phyloP scores from a whole-genome alignment of 2,329 filamentous ascomycete genomes.

The Colletotrichum cereale region DNA sequence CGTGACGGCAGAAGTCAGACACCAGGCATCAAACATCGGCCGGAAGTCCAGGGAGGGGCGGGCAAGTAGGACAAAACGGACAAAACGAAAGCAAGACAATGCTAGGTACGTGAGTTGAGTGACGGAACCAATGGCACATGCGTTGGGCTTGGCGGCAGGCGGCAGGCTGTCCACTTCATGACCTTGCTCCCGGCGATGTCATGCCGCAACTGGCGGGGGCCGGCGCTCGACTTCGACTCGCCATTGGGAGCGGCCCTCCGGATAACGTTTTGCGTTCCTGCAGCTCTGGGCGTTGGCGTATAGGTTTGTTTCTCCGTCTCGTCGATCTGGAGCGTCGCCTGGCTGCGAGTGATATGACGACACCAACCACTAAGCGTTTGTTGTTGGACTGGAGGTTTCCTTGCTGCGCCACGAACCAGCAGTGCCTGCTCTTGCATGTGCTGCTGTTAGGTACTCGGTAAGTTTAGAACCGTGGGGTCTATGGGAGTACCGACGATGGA shows the following conservation, averaged over 20 bases:
- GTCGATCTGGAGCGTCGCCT: slow-evolving; percentile 7
- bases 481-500: not conserved
- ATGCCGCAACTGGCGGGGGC: slow-evolving; percentile 3
- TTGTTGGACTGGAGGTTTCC: not conserved
- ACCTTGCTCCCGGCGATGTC: not conserved
- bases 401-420: slow-evolving; percentile 23
- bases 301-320: not conserved
- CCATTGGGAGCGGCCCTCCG: not conserved
- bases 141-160: slow-evolving; percentile 2
- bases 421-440: not conserved
- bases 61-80: not conserved
- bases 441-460: not conserved
- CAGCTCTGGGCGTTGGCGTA: not conserved
- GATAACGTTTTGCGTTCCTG: slow-evolving; percentile 8
- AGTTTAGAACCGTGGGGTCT: not conserved
- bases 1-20: not conserved
- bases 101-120: not conserved
- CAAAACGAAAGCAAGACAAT: not conserved
- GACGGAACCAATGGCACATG: not conserved
- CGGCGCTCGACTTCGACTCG: slow-evolving; percentile 3
- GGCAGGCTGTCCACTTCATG: not conserved
- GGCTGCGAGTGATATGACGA: not conserved
- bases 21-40: too few relatives aligned
- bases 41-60: not conserved
- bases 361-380: not conserved